Conservation (phyloP, 345 rosid genomes). For the Ricinus communis region DNA sequence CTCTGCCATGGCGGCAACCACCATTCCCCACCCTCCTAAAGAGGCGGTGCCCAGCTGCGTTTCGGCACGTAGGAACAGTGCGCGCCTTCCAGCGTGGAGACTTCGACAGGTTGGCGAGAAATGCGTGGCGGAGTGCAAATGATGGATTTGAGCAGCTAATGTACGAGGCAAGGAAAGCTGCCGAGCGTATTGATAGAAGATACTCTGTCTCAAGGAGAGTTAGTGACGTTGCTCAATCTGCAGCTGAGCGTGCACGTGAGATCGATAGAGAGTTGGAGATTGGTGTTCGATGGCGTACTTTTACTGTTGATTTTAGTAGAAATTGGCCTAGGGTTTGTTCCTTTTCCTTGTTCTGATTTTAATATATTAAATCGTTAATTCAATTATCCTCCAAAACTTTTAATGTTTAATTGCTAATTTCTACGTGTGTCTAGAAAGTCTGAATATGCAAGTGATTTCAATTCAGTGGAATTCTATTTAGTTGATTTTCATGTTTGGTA, state of each 20-base stretch:
- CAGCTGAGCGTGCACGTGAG: constrained; percentile 64
- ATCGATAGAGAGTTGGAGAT: constrained; percentile 76
- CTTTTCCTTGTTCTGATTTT: not conserved
- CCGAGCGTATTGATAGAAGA: constrained; percentile 73
- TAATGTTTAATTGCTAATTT: too few relatives aligned
- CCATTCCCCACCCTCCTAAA: not conserved
- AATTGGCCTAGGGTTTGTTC: constrained; percentile 78
- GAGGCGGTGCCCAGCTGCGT: not conserved
- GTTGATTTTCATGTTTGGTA: too few relatives aligned
- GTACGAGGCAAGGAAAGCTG: constrained; percentile 80
- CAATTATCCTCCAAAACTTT: too few relatives aligned
- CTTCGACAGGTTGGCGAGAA: constrained; percentile 44
- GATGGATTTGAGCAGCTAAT: constrained; percentile 78
- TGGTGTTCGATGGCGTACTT: constrained; percentile 57
- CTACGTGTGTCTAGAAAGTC: too few relatives aligned
- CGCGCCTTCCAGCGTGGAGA: constrained; percentile 58
- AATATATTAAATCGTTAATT: too few relatives aligned
- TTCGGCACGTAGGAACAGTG: not conserved
- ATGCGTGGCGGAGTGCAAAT: constrained; percentile 83
- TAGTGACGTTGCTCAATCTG: constrained; percentile 53
- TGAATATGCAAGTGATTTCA: too few relatives aligned
- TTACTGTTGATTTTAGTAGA: constrained; percentile 65
- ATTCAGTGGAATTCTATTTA: too few relatives aligned
- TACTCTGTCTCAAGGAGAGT: constrained; percentile 75
- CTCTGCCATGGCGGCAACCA: constrained; percentile 11